Evolutionary conservation across 306 rosid genomes (phyloP), one percentile per base, ranked within the genome.

Genomic region (Acacia crassicarpa): DNA sequence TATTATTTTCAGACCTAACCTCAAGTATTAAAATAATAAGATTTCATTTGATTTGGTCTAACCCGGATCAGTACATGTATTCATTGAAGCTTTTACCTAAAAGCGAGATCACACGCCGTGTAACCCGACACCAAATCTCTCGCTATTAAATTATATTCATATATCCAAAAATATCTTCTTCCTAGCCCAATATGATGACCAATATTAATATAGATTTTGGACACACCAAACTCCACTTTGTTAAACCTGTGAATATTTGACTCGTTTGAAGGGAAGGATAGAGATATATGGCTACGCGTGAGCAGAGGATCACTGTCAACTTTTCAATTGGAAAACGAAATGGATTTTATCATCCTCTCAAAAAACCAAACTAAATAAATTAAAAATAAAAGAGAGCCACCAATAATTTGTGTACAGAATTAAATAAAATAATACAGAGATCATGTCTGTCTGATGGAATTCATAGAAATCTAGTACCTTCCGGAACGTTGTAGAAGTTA

Each of bases 401-500:
- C 80, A 66, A 66, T 74, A 49, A 23, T 51, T 46, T 19, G 79
- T 59, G 80, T 65, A 23, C 33, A 33, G 13, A 73, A 73, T 66
- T 20, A 0, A 20, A 65, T 27, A 20, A 17, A 43, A 48, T 48
- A 75, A 30, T 23, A 56, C 32, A 25, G 25, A 4, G 1, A 59
- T 49, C 16, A 14, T 49, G 56, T 49, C 20, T 30, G 54, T 17
- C 15, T n/a, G 14, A n/a, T 53, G 58, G 51, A 2, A 71, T 71
- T 6, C 25, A 13, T 44, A 25, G 3, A 23, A 58, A 67, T 75
- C 54, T 27, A 69, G 87, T 61, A 84, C 19, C 15, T 84, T 75
- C 81, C 6, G 2, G 80, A 82, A 75, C 51, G 20, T 75, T 82
- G 68, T 81, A 75, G 84, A 82, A 75, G 49, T 53, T 75, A 43